phyloP scores from a whole-genome alignment of 306 rosid species.

The Albizia julibrissin region DNA sequence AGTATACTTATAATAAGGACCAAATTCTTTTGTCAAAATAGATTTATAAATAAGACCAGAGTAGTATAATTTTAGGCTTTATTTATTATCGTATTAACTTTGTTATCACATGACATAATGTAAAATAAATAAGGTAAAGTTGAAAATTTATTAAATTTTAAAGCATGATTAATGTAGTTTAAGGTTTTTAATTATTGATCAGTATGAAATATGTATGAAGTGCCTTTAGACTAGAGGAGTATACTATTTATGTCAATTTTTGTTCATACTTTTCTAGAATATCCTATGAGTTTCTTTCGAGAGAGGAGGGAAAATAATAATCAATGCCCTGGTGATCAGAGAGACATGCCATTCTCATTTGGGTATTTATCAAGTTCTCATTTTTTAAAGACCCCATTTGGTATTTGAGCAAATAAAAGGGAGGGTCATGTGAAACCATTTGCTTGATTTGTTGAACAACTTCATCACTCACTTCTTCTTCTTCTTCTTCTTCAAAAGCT shows the following conservation, averaged over 20 bases:
- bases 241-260: neutral
- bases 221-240: too few relatives aligned
- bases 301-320: neutral
- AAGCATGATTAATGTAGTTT: too few relatives aligned
- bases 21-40: too few relatives aligned
- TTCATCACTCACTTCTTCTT: neutral
- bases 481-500: slow-evolving; percentile 25
- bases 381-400: neutral
- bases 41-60: too few relatives aligned
- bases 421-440: slow-evolving; percentile 25
- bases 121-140: too few relatives aligned
- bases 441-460: slow-evolving; percentile 11
- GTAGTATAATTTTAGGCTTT: too few relatives aligned
- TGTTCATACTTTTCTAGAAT: neutral
- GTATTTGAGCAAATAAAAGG: slow-evolving; percentile 23
- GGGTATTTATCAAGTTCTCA: neutral
- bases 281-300: neutral
- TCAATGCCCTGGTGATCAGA: neutral
- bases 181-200: too few relatives aligned
- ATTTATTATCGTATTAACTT: too few relatives aligned
- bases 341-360: slow-evolving; percentile 21
- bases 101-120: too few relatives aligned
- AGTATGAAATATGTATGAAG: too few relatives aligned
- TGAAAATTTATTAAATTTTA: too few relatives aligned
- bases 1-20: too few relatives aligned